Conservation (phyloP, 495 filamentous ascomycete species). For the Aspergillus campestris region DNA sequence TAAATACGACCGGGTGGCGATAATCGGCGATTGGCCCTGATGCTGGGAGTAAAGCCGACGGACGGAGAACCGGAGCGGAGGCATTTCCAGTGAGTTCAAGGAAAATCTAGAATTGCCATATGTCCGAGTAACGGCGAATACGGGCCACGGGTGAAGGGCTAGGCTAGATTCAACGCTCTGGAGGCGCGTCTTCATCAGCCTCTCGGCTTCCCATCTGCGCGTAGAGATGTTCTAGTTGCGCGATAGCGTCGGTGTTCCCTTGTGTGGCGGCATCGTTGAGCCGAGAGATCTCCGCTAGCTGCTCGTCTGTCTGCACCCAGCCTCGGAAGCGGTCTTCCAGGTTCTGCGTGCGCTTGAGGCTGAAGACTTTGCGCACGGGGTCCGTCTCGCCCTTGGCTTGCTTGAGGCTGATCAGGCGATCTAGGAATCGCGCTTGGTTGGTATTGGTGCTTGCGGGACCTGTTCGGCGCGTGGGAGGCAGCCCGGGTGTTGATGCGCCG, state of each 20-base stretch:
- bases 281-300: conserved; percentile 24
- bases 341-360: conserved; percentile 18
- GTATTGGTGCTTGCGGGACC: conserved; percentile 5
- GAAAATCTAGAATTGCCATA: no score
- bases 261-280: conserved; percentile 25
- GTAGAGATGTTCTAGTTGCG: conserved; percentile 24
- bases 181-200: no score
- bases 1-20: no score
- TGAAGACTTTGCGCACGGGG: conserved; percentile 30
- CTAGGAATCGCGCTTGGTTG: conserved; percentile 38
- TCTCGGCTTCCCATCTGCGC: conserved; percentile 11
- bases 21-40: no score
- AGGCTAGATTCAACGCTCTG: no score
- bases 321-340: conserved; percentile 24
- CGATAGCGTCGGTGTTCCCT: conserved; percentile 28
- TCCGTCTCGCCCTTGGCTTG: conserved; percentile 36
- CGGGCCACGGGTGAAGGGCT: no score
- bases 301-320: conserved; percentile 36
- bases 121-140: no score
- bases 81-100: no score
- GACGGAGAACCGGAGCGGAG: no score
- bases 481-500: neutral
- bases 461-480: conserved; percentile 8
- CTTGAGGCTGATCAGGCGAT: conserved; percentile 35
- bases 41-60: no score